Percentiles rank a stretch among this genome's conserved stretches.
Conservation (phyloP, 1,284 basidiomycete genomes). For the Heterobasidion parviporum region DNA sequence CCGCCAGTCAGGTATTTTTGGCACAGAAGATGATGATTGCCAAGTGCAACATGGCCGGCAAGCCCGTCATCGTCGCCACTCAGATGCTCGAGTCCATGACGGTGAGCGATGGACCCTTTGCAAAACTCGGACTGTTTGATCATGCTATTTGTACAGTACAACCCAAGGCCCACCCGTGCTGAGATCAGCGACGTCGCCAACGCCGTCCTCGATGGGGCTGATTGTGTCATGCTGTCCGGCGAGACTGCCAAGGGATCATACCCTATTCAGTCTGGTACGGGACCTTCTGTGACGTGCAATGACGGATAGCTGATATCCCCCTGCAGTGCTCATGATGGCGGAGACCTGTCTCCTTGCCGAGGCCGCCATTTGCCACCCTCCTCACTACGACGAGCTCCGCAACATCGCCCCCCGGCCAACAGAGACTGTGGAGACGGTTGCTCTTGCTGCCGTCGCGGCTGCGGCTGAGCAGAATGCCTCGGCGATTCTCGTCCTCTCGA, state of each 20-base stretch:
- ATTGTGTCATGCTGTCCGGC: constrained; percentile 98
- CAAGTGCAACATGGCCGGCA: constrained; percentile 94
- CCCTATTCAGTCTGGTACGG: constrained; percentile 84
- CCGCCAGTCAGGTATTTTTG: constrained; percentile 94
- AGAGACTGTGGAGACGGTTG: constrained; percentile 88
- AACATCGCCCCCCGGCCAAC: constrained; percentile 78
- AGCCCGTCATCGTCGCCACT: constrained; percentile 98
- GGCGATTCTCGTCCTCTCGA: constrained; percentile 95
- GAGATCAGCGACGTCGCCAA: constrained; percentile 98
- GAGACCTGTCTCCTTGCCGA: constrained; percentile 96
- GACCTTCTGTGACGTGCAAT: background rate
- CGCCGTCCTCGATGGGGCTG: constrained; percentile 92
- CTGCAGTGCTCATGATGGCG: constrained; percentile 91
- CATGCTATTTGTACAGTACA: constrained; percentile 51
- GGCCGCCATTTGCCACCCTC: constrained; percentile 87
- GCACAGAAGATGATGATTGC: constrained; percentile 99
- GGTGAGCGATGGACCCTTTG: constrained; percentile 32
- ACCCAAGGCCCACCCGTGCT: constrained; percentile 93
- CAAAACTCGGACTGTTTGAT: background rate
- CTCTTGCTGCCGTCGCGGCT: constrained; percentile 89
- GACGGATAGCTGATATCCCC: constrained; percentile 4
- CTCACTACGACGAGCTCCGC: constrained; percentile 85
- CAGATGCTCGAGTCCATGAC: constrained; percentile 99
- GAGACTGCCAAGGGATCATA: constrained; percentile 96
- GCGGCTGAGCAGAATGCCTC: constrained; percentile 91